A percentile compares a stretch with the other conserved stretches of the same genome.
These are phyloP conservation scores for Boletus pseudo-olivaceus DNA, from an alignment of 768 basidiomycete species.

Conservation along the genomic window DNA sequence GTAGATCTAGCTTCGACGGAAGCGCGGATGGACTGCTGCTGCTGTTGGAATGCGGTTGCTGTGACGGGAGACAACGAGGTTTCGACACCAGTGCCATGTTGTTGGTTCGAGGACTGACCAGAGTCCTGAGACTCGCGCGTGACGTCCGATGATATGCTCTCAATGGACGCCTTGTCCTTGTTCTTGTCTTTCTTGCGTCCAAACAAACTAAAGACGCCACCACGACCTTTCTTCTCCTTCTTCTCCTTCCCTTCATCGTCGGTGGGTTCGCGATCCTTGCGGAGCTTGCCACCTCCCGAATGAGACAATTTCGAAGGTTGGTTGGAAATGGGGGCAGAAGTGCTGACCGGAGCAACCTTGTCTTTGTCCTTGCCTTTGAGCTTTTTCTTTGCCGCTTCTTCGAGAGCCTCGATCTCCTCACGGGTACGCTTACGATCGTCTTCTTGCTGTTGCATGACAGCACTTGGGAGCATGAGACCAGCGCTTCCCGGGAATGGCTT, in stretches of 20 bases:
- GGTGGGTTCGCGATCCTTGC: constrained; percentile 42
- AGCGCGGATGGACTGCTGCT: constrained; percentile 39
- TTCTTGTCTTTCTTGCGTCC: constrained; percentile 72
- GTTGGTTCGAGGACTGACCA: constrained; percentile 46
- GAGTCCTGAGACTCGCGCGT: constrained; percentile 63
- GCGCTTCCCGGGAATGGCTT: constrained; percentile 8
- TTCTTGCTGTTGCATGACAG: constrained; percentile 44
- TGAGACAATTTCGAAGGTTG: constrained; percentile 14
- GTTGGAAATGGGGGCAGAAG: constrained; percentile 27
- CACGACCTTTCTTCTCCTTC: constrained; percentile 62
- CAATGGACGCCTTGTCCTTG: constrained; percentile 53
- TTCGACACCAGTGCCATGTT: constrained; percentile 26
- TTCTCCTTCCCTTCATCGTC: constrained; percentile 53
- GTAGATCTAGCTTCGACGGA: constrained; percentile 19
- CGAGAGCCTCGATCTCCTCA: constrained; percentile 46
- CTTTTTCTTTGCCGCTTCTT: constrained; percentile 49
- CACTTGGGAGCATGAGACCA: constrained; percentile 37
- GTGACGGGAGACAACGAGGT: constrained; percentile 52
- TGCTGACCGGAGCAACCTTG: constrained; percentile 34
- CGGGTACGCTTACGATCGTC: constrained; percentile 51
- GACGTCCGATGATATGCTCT: constrained; percentile 49
- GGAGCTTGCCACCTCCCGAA: constrained; percentile 33
- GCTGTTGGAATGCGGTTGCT: constrained; percentile 50
- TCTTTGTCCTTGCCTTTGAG: constrained; percentile 48
- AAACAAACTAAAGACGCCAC: constrained; percentile 78